A percentile compares a stretch with the other conserved stretches of the same genome.
Conservation (phyloP, 2,329 filamentous ascomycete genomes). For the Lachnellula arida region DNA sequence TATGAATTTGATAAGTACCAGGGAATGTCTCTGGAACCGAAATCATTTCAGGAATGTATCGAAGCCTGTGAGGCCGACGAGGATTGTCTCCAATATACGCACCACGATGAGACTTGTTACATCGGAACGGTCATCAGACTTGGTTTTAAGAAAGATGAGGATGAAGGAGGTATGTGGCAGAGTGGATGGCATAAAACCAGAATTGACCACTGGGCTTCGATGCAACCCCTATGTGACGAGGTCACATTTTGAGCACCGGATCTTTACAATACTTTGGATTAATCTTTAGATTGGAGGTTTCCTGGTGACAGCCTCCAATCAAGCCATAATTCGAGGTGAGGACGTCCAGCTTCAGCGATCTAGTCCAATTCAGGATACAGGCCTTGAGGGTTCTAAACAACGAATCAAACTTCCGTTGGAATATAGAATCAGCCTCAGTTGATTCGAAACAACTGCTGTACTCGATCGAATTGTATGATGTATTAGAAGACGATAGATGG, state of each 20-base stretch:
- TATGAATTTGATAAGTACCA: constrained; percentile 28
- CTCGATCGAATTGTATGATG: too few relatives aligned
- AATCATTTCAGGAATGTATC: constrained; percentile 40
- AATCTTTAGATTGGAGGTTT: not conserved
- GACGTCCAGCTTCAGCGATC: too few relatives aligned
- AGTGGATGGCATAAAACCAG: not conserved
- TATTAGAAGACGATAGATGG: too few relatives aligned
- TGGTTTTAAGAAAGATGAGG: not conserved
- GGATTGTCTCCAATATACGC: constrained; percentile 33
- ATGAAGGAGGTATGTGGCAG: not conserved
- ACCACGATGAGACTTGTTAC: constrained; percentile 13
- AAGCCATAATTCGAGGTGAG: not conserved
- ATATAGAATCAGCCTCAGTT: too few relatives aligned
- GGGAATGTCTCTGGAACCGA: constrained; percentile 35
- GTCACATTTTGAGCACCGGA: not conserved
- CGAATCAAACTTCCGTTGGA: too few relatives aligned
- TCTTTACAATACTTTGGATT: not conserved
- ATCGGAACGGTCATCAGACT: not conserved
- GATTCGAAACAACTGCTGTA: too few relatives aligned
- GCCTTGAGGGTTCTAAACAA: too few relatives aligned
- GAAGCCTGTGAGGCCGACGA: constrained; percentile 40
- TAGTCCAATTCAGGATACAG: too few relatives aligned
- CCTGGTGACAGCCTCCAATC: not conserved
- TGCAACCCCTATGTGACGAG: not conserved
- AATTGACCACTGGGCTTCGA: not conserved